phyloP scores from a whole-genome alignment of 1,284 basidiomycete genomes.

The Malassezia globosa region DNA sequence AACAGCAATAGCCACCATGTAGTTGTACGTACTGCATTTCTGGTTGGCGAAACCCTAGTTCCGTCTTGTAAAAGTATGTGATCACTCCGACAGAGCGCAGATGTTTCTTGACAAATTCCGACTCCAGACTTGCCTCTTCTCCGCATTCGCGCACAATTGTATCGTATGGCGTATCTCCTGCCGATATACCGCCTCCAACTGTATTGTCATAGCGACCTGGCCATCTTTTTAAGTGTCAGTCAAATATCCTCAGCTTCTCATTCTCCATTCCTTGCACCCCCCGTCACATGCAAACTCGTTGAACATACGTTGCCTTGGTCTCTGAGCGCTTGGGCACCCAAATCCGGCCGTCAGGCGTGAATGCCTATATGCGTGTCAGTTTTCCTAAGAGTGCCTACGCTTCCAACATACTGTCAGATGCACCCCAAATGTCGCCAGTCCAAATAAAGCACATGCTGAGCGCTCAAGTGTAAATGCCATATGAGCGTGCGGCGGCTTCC shows the following conservation, averaged over 20 bases:
- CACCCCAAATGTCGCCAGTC: slow-evolving; percentile 74
- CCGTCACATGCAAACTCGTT: not conserved
- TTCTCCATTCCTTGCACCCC: not conserved
- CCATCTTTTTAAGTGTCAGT: slow-evolving; percentile 9
- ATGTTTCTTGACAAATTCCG: slow-evolving; percentile 55
- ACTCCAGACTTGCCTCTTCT: slow-evolving; percentile 74
- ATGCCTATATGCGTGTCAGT: slow-evolving; percentile 27
- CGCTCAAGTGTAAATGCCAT: slow-evolving; percentile 79
- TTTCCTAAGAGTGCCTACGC: too few species aligned
- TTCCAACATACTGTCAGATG: slow-evolving; percentile 58
- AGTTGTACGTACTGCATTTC: slow-evolving; percentile 33
- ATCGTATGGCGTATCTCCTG: slow-evolving; percentile 63
- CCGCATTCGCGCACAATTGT: slow-evolving; percentile 79
- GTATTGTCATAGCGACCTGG: slow-evolving; percentile 38
- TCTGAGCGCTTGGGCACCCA: slow-evolving; percentile 78
- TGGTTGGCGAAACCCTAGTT: slow-evolving; percentile 46
- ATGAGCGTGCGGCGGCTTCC: slow-evolving; percentile 1
- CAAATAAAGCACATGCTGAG: slow-evolving; percentile 74
- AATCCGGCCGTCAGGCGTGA: slow-evolving; percentile 49
- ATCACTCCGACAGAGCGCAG: slow-evolving; percentile 50
- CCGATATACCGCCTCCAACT: slow-evolving; percentile 54
- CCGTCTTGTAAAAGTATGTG: slow-evolving; percentile 56
- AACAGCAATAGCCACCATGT: not conserved
- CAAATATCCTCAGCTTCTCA: too few species aligned
- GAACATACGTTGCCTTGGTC: slow-evolving; percentile 76